These are phyloP conservation scores for Clonostachys byssicola DNA, from an alignment of 2,329 filamentous ascomycete species.

Conservation along the genomic window DNA sequence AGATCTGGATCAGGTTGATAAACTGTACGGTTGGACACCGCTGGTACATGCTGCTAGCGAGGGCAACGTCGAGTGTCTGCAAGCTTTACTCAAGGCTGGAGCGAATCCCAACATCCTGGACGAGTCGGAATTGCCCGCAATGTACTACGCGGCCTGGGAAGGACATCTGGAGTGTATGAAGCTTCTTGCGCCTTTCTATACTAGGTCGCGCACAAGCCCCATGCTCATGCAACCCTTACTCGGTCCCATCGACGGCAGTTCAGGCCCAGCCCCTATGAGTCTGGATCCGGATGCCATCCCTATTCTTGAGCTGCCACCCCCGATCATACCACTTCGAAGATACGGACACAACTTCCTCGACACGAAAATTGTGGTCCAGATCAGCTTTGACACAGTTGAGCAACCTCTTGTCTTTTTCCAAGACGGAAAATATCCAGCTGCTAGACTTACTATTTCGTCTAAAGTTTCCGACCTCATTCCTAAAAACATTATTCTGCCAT, in stretches of 20 bases:
- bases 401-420: slow-evolving; percentile 91
- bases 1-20: slow-evolving; percentile 88
- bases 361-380: slow-evolving; percentile 92
- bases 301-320: slow-evolving; percentile 84
- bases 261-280: slow-evolving; percentile 55
- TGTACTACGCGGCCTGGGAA: slow-evolving; percentile 99
- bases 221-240: slow-evolving; percentile 36
- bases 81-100: slow-evolving; percentile 74
- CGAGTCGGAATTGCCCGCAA: slow-evolving; percentile 87
- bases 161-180: slow-evolving; percentile 94
- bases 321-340: slow-evolving; percentile 88
- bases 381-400: slow-evolving; percentile 76
- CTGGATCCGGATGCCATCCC: slow-evolving; percentile 87
- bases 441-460: slow-evolving; percentile 91
- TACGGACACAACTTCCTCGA: slow-evolving; percentile 99
- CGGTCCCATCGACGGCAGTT: slow-evolving; percentile 39
- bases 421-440: slow-evolving; percentile 92
- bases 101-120: slow-evolving; percentile 78
- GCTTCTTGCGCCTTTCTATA: slow-evolving; percentile 64
- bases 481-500: slow-evolving; percentile 89
- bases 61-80: slow-evolving; percentile 84
- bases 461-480: slow-evolving; percentile 95
- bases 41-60: slow-evolving; percentile 95
- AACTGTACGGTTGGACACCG: slow-evolving; percentile 95
- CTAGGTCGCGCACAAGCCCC: slow-evolving; percentile 34